Conservation (phyloP, 2,329 filamentous ascomycete genomes). For the Elsinoe necatrix region DNA sequence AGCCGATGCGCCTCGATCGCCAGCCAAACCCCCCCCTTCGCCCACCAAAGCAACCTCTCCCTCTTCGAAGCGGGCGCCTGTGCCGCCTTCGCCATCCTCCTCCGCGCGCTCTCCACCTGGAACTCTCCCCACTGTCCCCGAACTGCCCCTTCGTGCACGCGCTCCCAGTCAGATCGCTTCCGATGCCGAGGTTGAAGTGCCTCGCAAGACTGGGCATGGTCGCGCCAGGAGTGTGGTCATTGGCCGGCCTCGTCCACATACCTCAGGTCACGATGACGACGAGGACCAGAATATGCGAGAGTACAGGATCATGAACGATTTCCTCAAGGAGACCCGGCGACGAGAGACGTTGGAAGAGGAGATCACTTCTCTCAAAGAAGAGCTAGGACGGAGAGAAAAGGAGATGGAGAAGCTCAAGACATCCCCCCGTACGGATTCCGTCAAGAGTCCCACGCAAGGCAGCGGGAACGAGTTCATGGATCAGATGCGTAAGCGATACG, state of each 20-base stretch:
- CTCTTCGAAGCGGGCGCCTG: neutral
- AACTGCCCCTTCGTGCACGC: conserved; percentile 4
- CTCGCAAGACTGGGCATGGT: conserved; percentile 14
- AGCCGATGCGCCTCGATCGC: neutral
- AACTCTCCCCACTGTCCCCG: conserved; percentile 4
- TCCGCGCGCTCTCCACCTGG: conserved; percentile 1
- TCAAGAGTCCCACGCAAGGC: neutral
- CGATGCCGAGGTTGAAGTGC: conserved; percentile 17
- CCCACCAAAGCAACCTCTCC: neutral
- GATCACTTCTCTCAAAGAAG: conserved; percentile 16
- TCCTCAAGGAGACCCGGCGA: conserved; percentile 17
- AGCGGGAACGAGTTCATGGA: conserved; percentile 1
- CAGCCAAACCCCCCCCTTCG: neutral
- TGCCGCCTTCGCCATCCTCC: neutral
- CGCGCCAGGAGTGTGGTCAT: conserved; percentile 17
- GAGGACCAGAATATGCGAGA: conserved; percentile 18
- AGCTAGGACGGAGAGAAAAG: conserved; percentile 7
- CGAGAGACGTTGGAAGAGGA: conserved; percentile 17
- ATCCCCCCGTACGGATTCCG: neutral
- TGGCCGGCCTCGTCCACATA: conserved; percentile 7
- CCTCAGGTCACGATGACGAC: conserved; percentile 14
- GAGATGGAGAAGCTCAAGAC: conserved; percentile 14
- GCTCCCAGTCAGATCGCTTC: conserved; percentile 12
- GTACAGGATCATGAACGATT: conserved; percentile 19
- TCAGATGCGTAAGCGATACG: conserved; percentile 6